These are phyloP conservation scores for Russula ochroleuca DNA, from an alignment of 768 basidiomycete genomes.

Conservation along the genomic window DNA sequence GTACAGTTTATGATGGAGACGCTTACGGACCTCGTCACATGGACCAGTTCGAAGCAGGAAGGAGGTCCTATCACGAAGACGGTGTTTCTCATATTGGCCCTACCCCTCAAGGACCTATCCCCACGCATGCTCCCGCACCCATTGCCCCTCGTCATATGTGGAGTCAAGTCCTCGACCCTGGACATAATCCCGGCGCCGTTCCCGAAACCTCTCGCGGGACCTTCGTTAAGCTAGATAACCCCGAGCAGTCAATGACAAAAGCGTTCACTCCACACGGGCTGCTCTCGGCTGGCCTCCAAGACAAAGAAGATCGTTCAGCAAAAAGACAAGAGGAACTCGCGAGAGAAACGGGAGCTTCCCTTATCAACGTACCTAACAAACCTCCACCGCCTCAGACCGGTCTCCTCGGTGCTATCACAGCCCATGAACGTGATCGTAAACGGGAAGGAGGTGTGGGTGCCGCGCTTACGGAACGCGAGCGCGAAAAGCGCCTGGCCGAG, in stretches of 20 bases:
- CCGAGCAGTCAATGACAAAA: constrained; percentile 76
- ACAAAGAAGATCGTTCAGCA: constrained; percentile 93
- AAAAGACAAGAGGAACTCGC: constrained; percentile 93
- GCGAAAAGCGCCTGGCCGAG: constrained; percentile 88
- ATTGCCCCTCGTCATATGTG: constrained; percentile 70
- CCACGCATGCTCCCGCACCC: constrained; percentile 27
- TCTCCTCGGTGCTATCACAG: constrained; percentile 91
- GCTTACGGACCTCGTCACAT: constrained; percentile 45
- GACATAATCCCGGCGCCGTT: constrained; percentile 45
- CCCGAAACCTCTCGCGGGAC: constrained; percentile 43
- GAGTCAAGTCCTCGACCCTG: constrained; percentile 83
- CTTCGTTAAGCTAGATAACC: constrained; percentile 71
- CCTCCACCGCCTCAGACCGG: constrained; percentile 94
- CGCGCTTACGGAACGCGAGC: constrained; percentile 89
- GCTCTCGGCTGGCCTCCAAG: constrained; percentile 90
- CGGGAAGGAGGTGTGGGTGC: constrained; percentile 95
- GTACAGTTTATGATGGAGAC: constrained; percentile 39
- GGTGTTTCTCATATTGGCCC: constrained; percentile 27
- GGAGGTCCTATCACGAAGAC: constrained; percentile 57
- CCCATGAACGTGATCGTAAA: constrained; percentile 90
- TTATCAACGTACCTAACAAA: constrained; percentile 94
- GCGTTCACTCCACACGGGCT: constrained; percentile 94
- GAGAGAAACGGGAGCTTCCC: constrained; percentile 82
- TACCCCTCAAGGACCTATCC: constrained; percentile 11
- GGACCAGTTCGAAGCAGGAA: constrained; percentile 50